Percentiles rank a stretch among this genome's conserved stretches.
These are phyloP conservation scores for Plasmodium cynomolgi DNA, from an alignment of 169 alveolate genomes.

Conservation along the genomic window DNA sequence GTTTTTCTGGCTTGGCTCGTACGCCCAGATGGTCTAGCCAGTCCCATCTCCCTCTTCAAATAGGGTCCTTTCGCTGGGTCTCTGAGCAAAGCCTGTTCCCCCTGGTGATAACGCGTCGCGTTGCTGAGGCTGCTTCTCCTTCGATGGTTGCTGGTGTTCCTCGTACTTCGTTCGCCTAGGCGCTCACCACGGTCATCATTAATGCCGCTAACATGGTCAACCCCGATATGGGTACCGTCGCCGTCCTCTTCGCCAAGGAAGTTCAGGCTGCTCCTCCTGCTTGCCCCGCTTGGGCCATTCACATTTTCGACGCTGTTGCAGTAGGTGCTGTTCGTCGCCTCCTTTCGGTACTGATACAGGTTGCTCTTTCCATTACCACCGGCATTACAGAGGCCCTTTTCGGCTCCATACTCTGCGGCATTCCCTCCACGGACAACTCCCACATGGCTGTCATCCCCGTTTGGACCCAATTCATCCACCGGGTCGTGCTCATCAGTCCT, in stretches of 20 bases:
- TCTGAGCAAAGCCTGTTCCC: slow-evolving; percentile 6
- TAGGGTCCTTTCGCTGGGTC: slow-evolving; percentile 17
- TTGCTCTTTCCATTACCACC: neutral
- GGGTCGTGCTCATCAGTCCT: neutral
- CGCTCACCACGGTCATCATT: neutral
- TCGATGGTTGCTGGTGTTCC: neutral
- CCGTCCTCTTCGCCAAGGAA: neutral
- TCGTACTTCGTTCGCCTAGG: neutral
- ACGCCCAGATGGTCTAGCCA: neutral
- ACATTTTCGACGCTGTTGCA: slow-evolving; percentile 57
- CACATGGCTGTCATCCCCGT: slow-evolving; percentile 9
- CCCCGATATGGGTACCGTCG: neutral
- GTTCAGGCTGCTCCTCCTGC: neutral
- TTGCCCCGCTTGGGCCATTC: neutral
- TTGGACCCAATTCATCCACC: slow-evolving; percentile 3
- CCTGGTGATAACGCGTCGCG: slow-evolving; percentile 2
- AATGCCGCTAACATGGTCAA: neutral
- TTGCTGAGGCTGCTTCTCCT: slow-evolving; percentile 16
- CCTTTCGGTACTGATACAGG: slow-evolving; percentile 9
- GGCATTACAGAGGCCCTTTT: neutral
- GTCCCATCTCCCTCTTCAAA: slow-evolving; percentile 8
- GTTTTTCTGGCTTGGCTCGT: neutral
- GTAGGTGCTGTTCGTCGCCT: slow-evolving; percentile 41
- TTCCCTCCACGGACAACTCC: neutral
- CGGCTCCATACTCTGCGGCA: neutral